Base-by-base conservation (phyloP, 495 filamentous ascomycete genomes). In the Penicillium subrubescens region DNA sequence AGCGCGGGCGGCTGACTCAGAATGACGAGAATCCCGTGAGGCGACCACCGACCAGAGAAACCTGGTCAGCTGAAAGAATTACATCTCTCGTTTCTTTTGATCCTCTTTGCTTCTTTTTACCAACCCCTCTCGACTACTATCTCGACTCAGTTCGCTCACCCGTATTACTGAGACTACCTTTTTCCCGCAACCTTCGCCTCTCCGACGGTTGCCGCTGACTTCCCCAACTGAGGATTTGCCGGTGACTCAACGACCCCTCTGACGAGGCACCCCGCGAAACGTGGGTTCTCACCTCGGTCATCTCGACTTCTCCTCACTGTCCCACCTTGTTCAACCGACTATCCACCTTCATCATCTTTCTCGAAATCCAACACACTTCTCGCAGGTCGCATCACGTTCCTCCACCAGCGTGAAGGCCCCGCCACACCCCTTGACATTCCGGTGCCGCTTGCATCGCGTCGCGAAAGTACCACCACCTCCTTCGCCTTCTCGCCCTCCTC, bases 171-270 rank as follows among this genome's bases (percentile, higher is more conserved):
- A 6, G 15, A 52, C 25, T 15, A n/a, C 25, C 25, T 52, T 52
- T 10, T 14, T 10, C 27, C 43, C 11, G 57, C 34, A 52, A 17
- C 31, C 23, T 57, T 12, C 41, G 43, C 31, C 53, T 27, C 21
- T 43, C 46, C 21, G 31, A 27, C n/a, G n/a, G n/a, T 62, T 31
- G 59, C 52, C 44, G 53, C 50, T 53, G 41, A 48, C 44, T 8
- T 57, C 15, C 41, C 53, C 12, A 21, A 12, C 25, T 33, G 19
- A 37, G 29, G 43, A 59, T 27, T 43, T 39, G 57, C 44, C 44
- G 57, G 65, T 73, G 71, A 73, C 66, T 73, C 71, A 73, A 73
- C 66, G 44, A 52, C 63, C 68, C 66, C 59, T 58, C 60, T 43
- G 48, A 54, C n/a, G 17, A 31, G 54, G 29, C 70, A 68, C 70